Evolutionary conservation across 495 filamentous ascomycete genomes (phyloP).

Genomic region (Cercophora samala): DNA sequence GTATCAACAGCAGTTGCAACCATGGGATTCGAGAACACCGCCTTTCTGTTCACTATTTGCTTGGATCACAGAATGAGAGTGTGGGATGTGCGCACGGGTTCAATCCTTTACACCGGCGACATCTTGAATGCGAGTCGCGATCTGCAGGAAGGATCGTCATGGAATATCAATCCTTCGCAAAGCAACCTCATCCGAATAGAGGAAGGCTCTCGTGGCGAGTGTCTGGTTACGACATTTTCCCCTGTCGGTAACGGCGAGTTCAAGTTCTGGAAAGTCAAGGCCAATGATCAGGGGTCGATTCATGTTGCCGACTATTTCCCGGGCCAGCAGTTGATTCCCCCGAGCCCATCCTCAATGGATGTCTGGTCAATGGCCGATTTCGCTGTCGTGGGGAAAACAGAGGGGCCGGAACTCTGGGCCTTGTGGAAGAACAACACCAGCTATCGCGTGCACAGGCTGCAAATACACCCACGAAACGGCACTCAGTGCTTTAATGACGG

Average conservation of each 20-base stretch:
- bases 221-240: conserved; percentile 79
- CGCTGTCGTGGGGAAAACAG: conserved; percentile 49
- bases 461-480: conserved; percentile 34
- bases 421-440: conserved; percentile 82
- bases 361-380: conserved; percentile 90
- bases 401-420: conserved; percentile 67
- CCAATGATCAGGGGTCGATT: conserved; percentile 58
- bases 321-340: conserved; percentile 59
- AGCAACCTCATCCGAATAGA: conserved; percentile 69
- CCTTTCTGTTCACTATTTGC: conserved; percentile 76
- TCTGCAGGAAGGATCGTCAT: conserved; percentile 57
- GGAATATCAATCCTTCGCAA: conserved; percentile 73
- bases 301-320: conserved; percentile 69
- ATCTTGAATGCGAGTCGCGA: conserved; percentile 54
- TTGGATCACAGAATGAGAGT: conserved; percentile 82
- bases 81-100: conserved; percentile 77
- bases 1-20: conserved; percentile 56
- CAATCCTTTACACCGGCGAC: conserved; percentile 67
- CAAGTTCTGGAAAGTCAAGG: conserved; percentile 86
- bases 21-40: conserved; percentile 40
- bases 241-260: conserved; percentile 83
- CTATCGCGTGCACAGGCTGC: conserved; percentile 63
- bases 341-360: conserved; percentile 65
- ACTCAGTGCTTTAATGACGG: conserved; percentile 60
- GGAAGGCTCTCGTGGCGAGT: conserved; percentile 60